Evolutionary conservation across 371 early-diverging fungal species (phyloP).

Genomic region (Synchytrium microbalum): DNA sequence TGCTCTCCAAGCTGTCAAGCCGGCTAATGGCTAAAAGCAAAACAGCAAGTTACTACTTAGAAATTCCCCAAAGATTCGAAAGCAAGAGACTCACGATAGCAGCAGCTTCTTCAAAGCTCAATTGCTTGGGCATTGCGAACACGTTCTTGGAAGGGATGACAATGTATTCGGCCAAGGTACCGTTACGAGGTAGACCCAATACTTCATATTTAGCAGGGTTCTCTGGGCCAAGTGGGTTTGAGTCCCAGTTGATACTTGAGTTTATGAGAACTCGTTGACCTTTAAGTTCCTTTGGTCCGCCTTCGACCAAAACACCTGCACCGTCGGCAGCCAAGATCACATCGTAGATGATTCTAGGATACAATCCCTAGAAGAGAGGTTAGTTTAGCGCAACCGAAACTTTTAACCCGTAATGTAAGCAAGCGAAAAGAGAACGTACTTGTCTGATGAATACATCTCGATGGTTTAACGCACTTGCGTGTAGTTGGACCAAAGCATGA

Average conservation of each 20-base stretch:
- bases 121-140: constrained; percentile 28
- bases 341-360: constrained; percentile 34
- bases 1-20: constrained; percentile 57
- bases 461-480: constrained; percentile 61
- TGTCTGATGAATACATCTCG: constrained; percentile 52
- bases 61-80: too few species aligned
- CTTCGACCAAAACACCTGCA: constrained; percentile 41
- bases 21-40: constrained; percentile 62
- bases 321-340: constrained; percentile 56
- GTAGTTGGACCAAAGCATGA: too few species aligned
- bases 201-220: constrained; percentile 39
- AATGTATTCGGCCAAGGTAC: constrained; percentile 54
- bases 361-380: too few species aligned
- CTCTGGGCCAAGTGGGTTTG: constrained; percentile 52
- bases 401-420: too few species aligned
- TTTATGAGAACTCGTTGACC: constrained; percentile 42
- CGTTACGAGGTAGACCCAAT: constrained; percentile 54
- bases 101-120: constrained; percentile 55
- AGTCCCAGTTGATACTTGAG: constrained; percentile 51
- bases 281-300: constrained; percentile 2
- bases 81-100: too few species aligned
- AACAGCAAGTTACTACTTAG: too few species aligned
- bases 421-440: too few species aligned
- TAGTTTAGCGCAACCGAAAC: too few species aligned
- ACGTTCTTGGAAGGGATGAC: constrained; percentile 33